A percentile compares a stretch with the other conserved stretches of the same genome.
These are phyloP conservation scores for Sechiopsis laciniata DNA, from an alignment of 306 rosid genomes.

Conservation along the genomic window DNA sequence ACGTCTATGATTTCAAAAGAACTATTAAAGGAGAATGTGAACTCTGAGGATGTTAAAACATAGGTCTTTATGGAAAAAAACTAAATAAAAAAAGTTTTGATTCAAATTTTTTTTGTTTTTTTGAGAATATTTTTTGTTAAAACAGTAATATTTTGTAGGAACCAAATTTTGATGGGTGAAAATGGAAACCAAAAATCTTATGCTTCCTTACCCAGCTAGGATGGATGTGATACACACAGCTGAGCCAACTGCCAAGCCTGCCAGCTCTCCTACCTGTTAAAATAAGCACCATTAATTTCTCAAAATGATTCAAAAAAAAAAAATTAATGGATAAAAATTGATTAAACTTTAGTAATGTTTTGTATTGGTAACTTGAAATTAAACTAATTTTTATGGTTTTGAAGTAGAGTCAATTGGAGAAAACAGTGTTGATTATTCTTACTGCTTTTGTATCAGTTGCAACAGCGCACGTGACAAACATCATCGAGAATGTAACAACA, in stretches of 20 bases:
- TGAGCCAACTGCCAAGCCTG: slow-evolving; percentile 78
- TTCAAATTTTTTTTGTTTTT: no score
- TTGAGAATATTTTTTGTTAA: no score
- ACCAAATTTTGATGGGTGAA: neutral
- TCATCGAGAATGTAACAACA: slow-evolving; percentile 61
- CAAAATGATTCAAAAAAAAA: no score
- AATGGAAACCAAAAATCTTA: neutral
- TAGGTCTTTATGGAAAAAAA: neutral
- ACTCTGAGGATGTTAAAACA: no score
- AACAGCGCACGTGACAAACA: slow-evolving; percentile 61
- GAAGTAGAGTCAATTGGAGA: no score
- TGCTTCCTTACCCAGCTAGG: slow-evolving; percentile 59
- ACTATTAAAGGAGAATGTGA: no score
- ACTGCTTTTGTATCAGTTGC: slow-evolving; percentile 78
- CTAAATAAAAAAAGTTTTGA: no score
- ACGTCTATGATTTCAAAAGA: no score
- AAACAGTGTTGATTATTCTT: neutral
- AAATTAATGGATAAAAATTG: neutral
- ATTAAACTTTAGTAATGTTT: neutral
- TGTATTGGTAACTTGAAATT: no score
- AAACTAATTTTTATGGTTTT: no score
- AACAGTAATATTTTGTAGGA: no score
- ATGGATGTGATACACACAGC: slow-evolving; percentile 78
- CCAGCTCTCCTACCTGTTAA: slow-evolving; percentile 54
- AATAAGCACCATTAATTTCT: neutral